A percentile compares a stretch with the other conserved stretches of the same genome.
These are phyloP conservation scores for Chlorella variabilis DNA, from an alignment of 163 green algal genomes.

Conservation along the genomic window DNA sequence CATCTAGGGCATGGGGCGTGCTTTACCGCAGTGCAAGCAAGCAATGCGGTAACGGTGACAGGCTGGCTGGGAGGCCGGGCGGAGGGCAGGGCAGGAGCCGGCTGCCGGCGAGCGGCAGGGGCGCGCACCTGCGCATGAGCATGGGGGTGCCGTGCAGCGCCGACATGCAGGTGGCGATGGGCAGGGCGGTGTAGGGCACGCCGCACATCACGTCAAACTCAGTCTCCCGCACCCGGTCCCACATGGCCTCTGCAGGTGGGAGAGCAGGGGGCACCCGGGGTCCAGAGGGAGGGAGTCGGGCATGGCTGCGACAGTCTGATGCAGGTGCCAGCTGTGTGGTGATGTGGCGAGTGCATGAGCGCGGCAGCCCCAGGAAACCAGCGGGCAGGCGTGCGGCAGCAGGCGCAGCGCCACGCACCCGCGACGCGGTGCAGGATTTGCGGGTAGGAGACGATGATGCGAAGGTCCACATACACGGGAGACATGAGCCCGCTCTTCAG, in stretches of 20 bases:
- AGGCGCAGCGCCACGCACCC: background rate
- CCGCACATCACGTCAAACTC: conserved; percentile 98
- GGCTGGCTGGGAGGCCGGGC: background rate
- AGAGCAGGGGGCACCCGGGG: too few relatives aligned
- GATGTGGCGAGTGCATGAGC: too few relatives aligned
- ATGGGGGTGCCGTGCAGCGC: conserved; percentile 92
- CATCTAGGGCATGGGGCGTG: too few relatives aligned
- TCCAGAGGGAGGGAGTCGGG: too few relatives aligned
- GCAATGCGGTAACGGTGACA: too few relatives aligned
- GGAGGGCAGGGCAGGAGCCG: background rate
- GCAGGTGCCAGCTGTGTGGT: too few relatives aligned
- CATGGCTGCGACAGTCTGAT: too few relatives aligned
- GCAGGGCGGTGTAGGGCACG: conserved; percentile 99
- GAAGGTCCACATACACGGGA: conserved; percentile 98
- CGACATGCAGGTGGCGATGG: conserved; percentile 97
- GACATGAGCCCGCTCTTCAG: conserved; percentile 97
- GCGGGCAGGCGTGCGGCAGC: too few relatives aligned
- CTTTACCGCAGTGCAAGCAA: background rate
- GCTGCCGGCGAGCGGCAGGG: background rate
- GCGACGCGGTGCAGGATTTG: conserved; percentile 89
- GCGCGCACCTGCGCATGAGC: conserved; percentile 85
- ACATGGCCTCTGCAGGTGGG: conserved; percentile 82
- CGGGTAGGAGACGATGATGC: conserved; percentile 98
- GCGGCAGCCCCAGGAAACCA: too few relatives aligned
- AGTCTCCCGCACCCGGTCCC: conserved; percentile 69